Evolutionary conservation across 257 asterid species (phyloP).

Genomic region (Cruciata laevipes): DNA sequence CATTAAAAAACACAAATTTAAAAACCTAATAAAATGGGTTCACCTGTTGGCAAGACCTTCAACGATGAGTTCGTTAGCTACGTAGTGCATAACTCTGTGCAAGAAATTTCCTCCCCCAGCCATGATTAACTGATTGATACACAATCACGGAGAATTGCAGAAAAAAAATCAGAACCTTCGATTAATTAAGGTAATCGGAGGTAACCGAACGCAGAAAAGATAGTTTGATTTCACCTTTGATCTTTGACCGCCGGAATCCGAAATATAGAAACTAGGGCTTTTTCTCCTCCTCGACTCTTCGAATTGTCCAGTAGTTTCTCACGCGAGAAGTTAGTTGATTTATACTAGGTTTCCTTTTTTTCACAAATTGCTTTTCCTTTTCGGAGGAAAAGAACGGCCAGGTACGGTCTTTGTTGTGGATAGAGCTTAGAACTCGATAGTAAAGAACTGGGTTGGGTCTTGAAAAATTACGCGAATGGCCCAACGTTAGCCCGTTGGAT

Average conservation of each 20-base stretch:
- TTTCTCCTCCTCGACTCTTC: not conserved
- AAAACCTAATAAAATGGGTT: not conserved
- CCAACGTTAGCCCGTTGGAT: not conserved
- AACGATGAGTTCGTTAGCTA: slow-evolving; percentile 49
- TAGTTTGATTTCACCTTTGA: not conserved
- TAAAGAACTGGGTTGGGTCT: not conserved
- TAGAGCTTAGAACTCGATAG: not conserved
- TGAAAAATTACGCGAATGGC: not conserved
- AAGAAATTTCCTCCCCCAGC: slow-evolving; percentile 3
- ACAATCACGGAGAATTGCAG: too few relatives aligned
- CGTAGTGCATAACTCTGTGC: slow-evolving; percentile 42
- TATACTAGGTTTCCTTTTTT: too few relatives aligned
- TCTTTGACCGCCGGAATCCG: not conserved
- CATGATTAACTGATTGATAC: too few relatives aligned
- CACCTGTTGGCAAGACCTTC: slow-evolving; percentile 65
- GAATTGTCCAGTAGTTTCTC: too few relatives aligned
- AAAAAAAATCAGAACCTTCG: not conserved
- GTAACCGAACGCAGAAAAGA: too few relatives aligned
- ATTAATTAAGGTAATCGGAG: too few relatives aligned
- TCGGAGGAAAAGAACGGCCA: not conserved
- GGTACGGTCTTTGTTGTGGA: not conserved
- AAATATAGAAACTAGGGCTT: slow-evolving; percentile 12
- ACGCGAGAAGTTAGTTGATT: too few relatives aligned
- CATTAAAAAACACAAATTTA: not conserved
- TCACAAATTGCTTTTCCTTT: not conserved